Evolutionary conservation across 2,329 filamentous ascomycete genomes (phyloP), one percentile per base, ranked within the genome.

Genomic region (Aspergillus sp.): DNA sequence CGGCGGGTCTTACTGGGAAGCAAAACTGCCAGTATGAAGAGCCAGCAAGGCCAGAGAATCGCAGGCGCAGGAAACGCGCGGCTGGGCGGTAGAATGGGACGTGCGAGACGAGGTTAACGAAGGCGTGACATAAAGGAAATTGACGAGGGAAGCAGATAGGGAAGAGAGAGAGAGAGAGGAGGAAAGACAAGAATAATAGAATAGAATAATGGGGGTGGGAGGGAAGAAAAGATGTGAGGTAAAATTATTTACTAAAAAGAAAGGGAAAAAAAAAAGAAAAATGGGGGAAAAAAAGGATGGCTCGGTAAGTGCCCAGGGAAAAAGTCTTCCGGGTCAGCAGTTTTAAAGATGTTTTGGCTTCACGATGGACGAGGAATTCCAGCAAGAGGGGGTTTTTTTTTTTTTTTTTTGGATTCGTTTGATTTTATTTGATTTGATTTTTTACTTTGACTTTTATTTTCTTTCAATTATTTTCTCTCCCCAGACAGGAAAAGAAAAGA

Each of bases 171-270:
- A 45, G 45, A 48, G 51, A 43, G 52, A 49, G 48, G 44, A 44
- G 45, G 42, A 42, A 19, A 19, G 19, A 19, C 19, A 19, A 19
- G 19, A 19, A 19, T 19, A 19, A 19, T 19, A 19, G 19, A 19
- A 19, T 19, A 19, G 19, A 19, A 19, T 19, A 19, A 19, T 19
- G 19, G 19, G 19, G 19, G 19, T 19, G 19, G 19, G 19, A 43
- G 43, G 43, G 39, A 42, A 40, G 36, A 50, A 48, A 61, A 61
- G 58, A 51, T 56, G 57, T 63, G 64, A 64, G 61, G 64, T 68
- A 66, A 68, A 66, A 56, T 55, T 53, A 65, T 68, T 68, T 60
- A 61, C 60, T 67, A 68, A 68, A 56, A 54, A 51, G 56, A 61
- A 60, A 55, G 12, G 34, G 32, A 27, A 41, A 47, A 46, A 47